Percentiles rank a stretch among this genome's conserved stretches.
These are phyloP conservation scores for Escallonia herrerae DNA, from an alignment of 129 eudicot species.

Conservation along the genomic window DNA sequence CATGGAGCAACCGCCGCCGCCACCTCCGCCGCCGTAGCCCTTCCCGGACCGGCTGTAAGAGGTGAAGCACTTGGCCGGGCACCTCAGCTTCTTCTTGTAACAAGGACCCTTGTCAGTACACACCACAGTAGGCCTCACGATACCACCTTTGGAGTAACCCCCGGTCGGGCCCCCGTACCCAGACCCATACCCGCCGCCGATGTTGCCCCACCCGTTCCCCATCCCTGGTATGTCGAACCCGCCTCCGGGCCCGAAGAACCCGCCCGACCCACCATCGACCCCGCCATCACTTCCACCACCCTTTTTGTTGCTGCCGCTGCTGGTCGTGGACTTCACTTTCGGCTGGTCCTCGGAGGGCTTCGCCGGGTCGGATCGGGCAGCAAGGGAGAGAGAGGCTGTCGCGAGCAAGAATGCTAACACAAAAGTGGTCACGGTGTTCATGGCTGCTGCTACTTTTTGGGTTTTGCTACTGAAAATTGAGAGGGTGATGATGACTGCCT, in stretches of 20 bases:
- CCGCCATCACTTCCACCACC: slow-evolving; percentile 18
- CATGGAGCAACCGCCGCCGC: slow-evolving; percentile 96
- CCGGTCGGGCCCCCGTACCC: slow-evolving; percentile 84
- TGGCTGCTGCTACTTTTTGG: not conserved
- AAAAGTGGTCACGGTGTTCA: slow-evolving; percentile 13
- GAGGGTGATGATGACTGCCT: slow-evolving; percentile 9
- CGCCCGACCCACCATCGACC: slow-evolving; percentile 22
- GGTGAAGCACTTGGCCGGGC: slow-evolving; percentile 86
- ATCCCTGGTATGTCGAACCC: slow-evolving; percentile 74
- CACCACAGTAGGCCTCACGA: slow-evolving; percentile 40
- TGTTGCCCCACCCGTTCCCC: slow-evolving; percentile 30
- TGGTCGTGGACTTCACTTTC: too few relatives aligned
- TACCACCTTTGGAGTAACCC: slow-evolving; percentile 62
- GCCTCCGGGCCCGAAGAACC: slow-evolving; percentile 52
- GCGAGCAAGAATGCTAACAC: slow-evolving; percentile 15
- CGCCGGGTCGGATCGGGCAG: slow-evolving; percentile 26
- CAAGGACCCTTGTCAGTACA: slow-evolving; percentile 86
- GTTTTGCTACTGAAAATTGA: not conserved
- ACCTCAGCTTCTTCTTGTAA: slow-evolving; percentile 69
- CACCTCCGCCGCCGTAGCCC: slow-evolving; percentile 88
- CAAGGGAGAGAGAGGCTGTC: slow-evolving; percentile 16
- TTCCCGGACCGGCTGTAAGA: slow-evolving; percentile 75
- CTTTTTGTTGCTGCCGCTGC: not conserved
- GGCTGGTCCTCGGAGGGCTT: slow-evolving; percentile 5
- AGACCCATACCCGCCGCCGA: slow-evolving; percentile 65